Evolutionary conservation across 306 rosid species (phyloP).

Genomic region (Cucumis sativus): Cucumber_9930_V3 NC_026657.2:9814501-9815000

Average conservation of each 20-base stretch:
- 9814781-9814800: constrained; percentile 4
- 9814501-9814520: not conserved
- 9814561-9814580: not conserved
- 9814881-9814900: constrained; percentile 56
- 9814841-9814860: constrained; percentile 23
- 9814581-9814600: constrained; percentile 23
- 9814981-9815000: not conserved
- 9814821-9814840: constrained; percentile 9
- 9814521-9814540: not conserved
- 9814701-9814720: constrained; percentile 13
- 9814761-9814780: constrained; percentile 14
- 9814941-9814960: not conserved
- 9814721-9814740: constrained; percentile 55
- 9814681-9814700: constrained; percentile 11
- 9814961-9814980: not conserved
- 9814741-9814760: constrained; percentile 31
- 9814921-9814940: constrained; percentile 52
- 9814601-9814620: constrained; percentile 64
- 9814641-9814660: constrained; percentile 56
- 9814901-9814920: constrained; percentile 82
- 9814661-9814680: constrained; percentile 56
- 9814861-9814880: constrained; percentile 68
- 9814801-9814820: not conserved
- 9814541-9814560: not conserved
- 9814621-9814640: constrained; percentile 85